Conservation (phyloP, 768 basidiomycete genomes). For the Mycena amicta region DNA sequence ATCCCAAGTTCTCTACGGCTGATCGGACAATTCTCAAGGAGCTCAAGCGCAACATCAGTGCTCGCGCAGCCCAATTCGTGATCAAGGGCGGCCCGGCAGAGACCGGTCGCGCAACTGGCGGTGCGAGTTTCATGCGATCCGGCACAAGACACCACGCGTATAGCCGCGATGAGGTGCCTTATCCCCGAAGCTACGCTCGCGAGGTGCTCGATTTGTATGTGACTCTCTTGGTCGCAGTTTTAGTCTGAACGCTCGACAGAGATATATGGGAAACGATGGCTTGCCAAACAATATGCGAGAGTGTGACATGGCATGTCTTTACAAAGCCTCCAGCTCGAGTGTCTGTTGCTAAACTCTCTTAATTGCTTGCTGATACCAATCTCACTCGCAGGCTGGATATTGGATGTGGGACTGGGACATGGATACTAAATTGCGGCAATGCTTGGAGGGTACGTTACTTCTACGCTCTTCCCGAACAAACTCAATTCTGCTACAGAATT, state of each 20-base stretch:
- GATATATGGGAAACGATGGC: constrained; percentile 71
- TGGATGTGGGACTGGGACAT: constrained; percentile 77
- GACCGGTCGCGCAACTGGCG: constrained; percentile 23
- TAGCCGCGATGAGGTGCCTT: constrained; percentile 55
- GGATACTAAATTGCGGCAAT: constrained; percentile 68
- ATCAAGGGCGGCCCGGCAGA: constrained; percentile 45
- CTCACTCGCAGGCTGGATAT: constrained; percentile 57
- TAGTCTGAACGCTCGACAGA: constrained; percentile 37
- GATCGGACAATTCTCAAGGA: constrained; percentile 65
- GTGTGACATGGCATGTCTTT: constrained; percentile 68
- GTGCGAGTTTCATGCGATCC: constrained; percentile 15
- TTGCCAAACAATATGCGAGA: constrained; percentile 54
- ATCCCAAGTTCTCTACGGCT: constrained; percentile 56
- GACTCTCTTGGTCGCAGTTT: no score
- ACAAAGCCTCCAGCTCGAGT: constrained; percentile 61
- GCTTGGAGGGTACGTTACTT: constrained; percentile 59
- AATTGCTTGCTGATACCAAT: constrained; percentile 4
- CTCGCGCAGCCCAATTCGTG: constrained; percentile 58
- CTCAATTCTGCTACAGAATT: constrained; percentile 38
- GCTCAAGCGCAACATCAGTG: constrained; percentile 52
- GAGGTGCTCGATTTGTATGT: constrained; percentile 70
- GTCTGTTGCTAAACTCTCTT: constrained; percentile 39
- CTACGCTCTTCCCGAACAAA: constrained; percentile 6
- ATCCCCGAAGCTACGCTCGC: constrained; percentile 67
- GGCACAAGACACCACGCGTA: constrained; percentile 63